Base-by-base conservation (phyloP, 306 rosid genomes). In the Cicer cuneatum region DNA sequence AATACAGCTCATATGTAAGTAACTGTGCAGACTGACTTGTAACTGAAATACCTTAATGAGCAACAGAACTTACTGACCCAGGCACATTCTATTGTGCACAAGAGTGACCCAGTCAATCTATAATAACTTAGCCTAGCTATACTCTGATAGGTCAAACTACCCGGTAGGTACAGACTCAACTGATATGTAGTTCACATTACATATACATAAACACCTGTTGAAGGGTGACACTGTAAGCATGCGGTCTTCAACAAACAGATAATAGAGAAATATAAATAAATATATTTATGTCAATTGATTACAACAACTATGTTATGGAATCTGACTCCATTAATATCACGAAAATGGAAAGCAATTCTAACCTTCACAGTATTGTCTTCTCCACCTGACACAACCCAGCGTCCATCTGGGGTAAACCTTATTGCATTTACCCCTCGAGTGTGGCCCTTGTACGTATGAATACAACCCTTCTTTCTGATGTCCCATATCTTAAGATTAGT, bases 351-450 rank as follows among this genome's bases (percentile, higher is more conserved):
- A 80, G 76, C 9, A 29, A 78, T 64, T 45, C 84, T 62, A 83
- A 94, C 99, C 97, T 94, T 94, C 79, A 94, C 99, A 2, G 96
- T 92, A 82, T 94, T 89, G 86, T 94, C 99, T 87, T 94, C 99
- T 70, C 99, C 99, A 73, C 99, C 96, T 40, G 99, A 94, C 72
- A 94, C 99, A 84, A 94, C 96, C 99, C 99, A 94, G 5, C 99
- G 99, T 67, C 99, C 99, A 87, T 94, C 99, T 9, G 99, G 99
- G 78, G 99, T 94, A 85, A 94, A 94, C 83, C 97, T 87, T 75
- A 94, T 94, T 21, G 96, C 96, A 86, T 90, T 94, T 64, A 94
- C 99, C 74, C 99, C 99, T 77, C 99, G 90, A 53, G 99, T 94
- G 77, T 94, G 99, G 69, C 99, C 98, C 76, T 94, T 94, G 95